phyloP scores from a whole-genome alignment of 163 green algal genomes.

The Chloromonas sp. region DNA sequence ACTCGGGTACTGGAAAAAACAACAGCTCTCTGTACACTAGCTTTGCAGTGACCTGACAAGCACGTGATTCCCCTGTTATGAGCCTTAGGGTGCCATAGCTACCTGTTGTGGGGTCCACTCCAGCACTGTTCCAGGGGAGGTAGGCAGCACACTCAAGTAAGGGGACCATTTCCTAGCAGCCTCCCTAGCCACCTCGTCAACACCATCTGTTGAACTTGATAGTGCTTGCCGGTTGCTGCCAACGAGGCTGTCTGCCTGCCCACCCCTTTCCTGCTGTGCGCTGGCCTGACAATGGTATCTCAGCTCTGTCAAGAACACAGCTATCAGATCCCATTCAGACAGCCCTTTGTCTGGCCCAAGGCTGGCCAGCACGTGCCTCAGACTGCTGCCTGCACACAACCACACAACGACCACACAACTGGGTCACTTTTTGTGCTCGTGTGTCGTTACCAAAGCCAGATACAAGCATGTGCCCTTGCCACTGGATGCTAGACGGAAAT shows the following conservation, averaged over 20 bases:
- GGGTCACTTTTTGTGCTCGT: too few species aligned
- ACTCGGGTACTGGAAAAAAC: not conserved
- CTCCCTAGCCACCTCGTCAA: constrained; percentile 3
- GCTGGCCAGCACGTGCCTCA: not conserved
- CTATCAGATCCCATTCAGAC: constrained; percentile 52
- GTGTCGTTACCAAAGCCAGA: too few species aligned
- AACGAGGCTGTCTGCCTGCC: too few species aligned
- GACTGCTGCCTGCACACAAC: not conserved
- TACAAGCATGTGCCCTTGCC: too few species aligned
- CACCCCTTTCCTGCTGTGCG: too few species aligned
- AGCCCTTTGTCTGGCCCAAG: constrained; percentile 6
- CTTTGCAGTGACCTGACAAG: not conserved
- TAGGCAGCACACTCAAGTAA: constrained; percentile 42
- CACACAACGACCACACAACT: not conserved
- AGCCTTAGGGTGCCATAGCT: not conserved
- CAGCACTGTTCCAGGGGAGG: constrained; percentile 37
- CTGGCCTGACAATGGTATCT: not conserved
- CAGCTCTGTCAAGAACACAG: constrained; percentile 47
- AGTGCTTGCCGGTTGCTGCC: not conserved
- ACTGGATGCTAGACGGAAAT: not conserved
- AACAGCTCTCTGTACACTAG: not conserved
- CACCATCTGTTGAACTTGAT: not conserved
- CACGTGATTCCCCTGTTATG: not conserved
- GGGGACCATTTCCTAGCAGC: constrained; percentile 17
- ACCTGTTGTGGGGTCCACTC: constrained; percentile 47